Base-by-base conservation (phyloP, 2,329 filamentous ascomycete species). In the Curvularia sp. region DNA sequence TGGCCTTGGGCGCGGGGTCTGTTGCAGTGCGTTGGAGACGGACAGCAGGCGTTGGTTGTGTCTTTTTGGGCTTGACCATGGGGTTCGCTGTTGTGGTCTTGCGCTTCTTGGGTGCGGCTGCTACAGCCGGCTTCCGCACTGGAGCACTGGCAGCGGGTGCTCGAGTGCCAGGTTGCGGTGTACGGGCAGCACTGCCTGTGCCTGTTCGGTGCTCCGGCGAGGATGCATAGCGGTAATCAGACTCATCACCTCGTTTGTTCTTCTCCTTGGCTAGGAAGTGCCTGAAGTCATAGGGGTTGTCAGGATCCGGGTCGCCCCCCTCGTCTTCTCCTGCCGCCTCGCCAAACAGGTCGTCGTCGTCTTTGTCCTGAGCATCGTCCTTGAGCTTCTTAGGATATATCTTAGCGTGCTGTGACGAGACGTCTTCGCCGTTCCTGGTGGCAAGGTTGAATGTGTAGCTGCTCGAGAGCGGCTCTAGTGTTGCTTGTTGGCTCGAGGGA, bases 371-470 rank as follows among this genome's bases (percentile, higher is more conserved):
- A 49, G 61, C 72, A 39, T 54, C 61, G 36, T 66, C 64, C 48
- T 65, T 71, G 57, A 55, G 54, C 52, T 69, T 74, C 61, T 62
- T 67, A 7, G 66, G 72, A 49, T 70, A 78, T 81, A 95, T 82
- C 59, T 91, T 91, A 9, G 87, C 82, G 71, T 91, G 88, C 70
- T 89, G 83, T 49, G 86, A 83, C 47, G 86, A 83, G 39, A 96
- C 81, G 68, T 84, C 86, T 28, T 85, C 84, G 52, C 83, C 78
- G 65, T 91, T 86, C 47, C 85, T 2, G 89, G 91, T 13, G 87
- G 87, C 54, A 84, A 97, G 79, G 76, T 97, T 97, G 89, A 97
- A 93, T 70, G 92, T 89, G 78, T 96, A 90, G 38, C 88, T 88
- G n/a, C 88, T 89, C 72, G 92, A 87, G 53, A 97, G 81, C 50